These are phyloP conservation scores for Ananas comosus DNA, from an alignment of 176 grass and related monocot genomes.

Conservation along the genomic window DNA sequence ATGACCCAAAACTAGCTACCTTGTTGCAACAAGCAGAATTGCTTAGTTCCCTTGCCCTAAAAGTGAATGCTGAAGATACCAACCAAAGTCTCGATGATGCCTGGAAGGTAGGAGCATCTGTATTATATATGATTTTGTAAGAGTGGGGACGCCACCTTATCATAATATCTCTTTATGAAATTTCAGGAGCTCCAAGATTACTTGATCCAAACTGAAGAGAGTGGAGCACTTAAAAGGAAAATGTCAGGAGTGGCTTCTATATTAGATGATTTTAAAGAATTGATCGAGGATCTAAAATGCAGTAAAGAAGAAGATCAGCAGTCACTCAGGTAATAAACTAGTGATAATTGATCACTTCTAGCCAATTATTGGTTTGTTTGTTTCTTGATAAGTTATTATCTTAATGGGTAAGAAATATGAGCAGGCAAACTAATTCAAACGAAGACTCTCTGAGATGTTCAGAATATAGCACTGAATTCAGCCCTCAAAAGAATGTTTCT, in stretches of 20 bases:
- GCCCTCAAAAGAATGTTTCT: conserved; percentile 7
- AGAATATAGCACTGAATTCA: conserved; percentile 19
- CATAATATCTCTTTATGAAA: conserved; percentile 1
- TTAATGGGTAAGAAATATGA: conserved; percentile 22
- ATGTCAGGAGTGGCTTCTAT: conserved; percentile 54
- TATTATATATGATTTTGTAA: not conserved
- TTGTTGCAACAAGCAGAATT: conserved; percentile 81
- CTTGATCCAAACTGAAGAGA: conserved; percentile 72
- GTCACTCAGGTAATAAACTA: conserved; percentile 33
- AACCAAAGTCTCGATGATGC: conserved; percentile 87
- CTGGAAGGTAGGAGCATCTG: conserved; percentile 53
- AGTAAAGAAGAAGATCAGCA: conserved; percentile 44
- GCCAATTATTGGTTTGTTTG: conserved; percentile 8
- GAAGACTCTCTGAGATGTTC: conserved; percentile 15
- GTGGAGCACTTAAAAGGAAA: conserved; percentile 33
- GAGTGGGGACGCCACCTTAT: not conserved
- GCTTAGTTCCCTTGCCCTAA: conserved; percentile 69
- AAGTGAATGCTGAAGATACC: conserved; percentile 62
- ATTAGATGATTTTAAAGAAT: conserved; percentile 69
- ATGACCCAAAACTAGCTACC: conserved; percentile 81
- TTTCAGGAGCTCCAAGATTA: conserved; percentile 67
- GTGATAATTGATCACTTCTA: conserved; percentile 6
- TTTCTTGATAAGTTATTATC: conserved; percentile 22
- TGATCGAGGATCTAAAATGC: conserved; percentile 73
- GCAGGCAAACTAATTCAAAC: conserved; percentile 18